Evolutionary conservation across 805 yeast species (phyloP).

Genomic region (Kluyveromyces starmeri): DNA sequence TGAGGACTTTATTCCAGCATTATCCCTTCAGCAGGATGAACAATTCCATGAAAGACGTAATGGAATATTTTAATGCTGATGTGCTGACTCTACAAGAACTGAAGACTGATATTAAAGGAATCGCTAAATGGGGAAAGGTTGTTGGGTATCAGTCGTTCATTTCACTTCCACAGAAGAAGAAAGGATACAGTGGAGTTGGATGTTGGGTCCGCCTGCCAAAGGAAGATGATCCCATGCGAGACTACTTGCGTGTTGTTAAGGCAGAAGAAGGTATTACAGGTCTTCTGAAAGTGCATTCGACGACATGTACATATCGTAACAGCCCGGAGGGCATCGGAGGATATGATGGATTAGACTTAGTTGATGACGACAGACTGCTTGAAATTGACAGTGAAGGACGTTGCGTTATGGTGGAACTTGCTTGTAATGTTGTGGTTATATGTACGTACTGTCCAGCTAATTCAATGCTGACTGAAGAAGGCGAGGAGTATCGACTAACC

Average conservation of each 20-base stretch:
- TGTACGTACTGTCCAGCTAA: constrained; percentile 88
- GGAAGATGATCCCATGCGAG: constrained; percentile 33
- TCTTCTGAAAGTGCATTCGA: constrained; percentile 21
- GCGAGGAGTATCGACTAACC: constrained; percentile 45
- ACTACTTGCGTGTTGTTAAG: constrained; percentile 44
- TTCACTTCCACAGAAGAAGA: constrained; percentile 55
- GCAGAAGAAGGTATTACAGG: constrained; percentile 96
- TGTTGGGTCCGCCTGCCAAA: constrained; percentile 55
- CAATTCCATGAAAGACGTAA: constrained; percentile 32
- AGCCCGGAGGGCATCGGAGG: constrained; percentile 53
- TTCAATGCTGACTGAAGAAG: constrained; percentile 61
- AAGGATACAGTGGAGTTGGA: constrained; percentile 91
- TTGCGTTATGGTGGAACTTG: constrained; percentile 64
- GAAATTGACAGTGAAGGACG: constrained; percentile 79
- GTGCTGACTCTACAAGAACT: constrained; percentile 82
- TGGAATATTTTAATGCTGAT: constrained; percentile 55
- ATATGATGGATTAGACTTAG: constrained; percentile 35
- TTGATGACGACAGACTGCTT: constrained; percentile 32
- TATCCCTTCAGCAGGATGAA: constrained; percentile 66
- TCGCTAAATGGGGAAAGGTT: constrained; percentile 40
- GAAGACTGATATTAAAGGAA: constrained; percentile 46
- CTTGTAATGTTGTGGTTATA: constrained; percentile 50
- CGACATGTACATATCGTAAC: constrained; percentile 17
- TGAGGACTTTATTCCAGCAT: constrained; percentile 69
- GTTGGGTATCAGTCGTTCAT: constrained; percentile 56